Evolutionary conservation across 2,329 filamentous ascomycete genomes (phyloP), one percentile per base, ranked within the genome.

Genomic region (Clarireedia monteithiana): DNA sequence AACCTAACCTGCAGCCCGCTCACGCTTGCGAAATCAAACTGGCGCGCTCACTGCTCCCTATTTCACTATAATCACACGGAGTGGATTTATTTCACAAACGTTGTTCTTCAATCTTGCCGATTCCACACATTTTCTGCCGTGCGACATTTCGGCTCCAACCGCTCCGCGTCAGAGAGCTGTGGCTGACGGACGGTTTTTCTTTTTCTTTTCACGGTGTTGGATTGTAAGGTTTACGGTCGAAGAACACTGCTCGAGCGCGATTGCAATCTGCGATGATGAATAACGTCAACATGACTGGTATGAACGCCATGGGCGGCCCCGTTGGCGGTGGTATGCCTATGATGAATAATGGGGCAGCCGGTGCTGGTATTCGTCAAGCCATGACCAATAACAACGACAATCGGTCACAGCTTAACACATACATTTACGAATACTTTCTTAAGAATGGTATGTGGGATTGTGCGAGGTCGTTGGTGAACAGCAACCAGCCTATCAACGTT

Each of bases 401-500:
- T 59, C 81, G 80, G 61, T 74, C 78, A 49, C 74, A 84, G 58
- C 79, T 94, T 51, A 91, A 92, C 74, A 92, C 89, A 20, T 91
- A 91, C 71, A 94, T 94, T 63, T 94, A 92, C 77, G 89, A 94
- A 68, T 92, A 94, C 71, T 92, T 97, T 62, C 77, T 96, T 63
- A 89, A 88, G 67, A 88, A 90, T 70, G 81, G 84, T 64, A 89
- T 96, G 80, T 86, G 82, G 68, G 88, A 94, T 62, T 86, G 88
- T 69, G 94, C 94, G 62, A 84, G 89, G 64, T 80, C 85, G 49
- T 77, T 96, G 58, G 74, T 89, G 55, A 77, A 80, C 46, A 79
- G 80, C 70, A 82, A 87, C 62, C 79, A 86, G 67, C 82, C 79
- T 58, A 75, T 89, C 61, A 87, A 85, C 64, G 75, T 84, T 46